Percentiles rank a stretch among this genome's conserved stretches.
Conservation (phyloP, 2,329 filamentous ascomycete genomes). For the Verticillium longisporum region DNA sequence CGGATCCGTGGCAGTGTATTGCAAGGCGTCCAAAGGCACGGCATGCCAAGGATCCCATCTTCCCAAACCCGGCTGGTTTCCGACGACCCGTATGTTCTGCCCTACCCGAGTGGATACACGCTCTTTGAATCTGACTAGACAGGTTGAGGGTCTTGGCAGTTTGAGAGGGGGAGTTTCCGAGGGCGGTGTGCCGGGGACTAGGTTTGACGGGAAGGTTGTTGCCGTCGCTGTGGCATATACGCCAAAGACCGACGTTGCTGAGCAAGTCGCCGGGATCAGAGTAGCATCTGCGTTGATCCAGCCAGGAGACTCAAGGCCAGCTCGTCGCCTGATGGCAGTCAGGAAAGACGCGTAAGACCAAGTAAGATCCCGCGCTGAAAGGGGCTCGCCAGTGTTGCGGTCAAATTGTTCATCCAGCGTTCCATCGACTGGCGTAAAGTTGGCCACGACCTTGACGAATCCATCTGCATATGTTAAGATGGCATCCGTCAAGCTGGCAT, state of each 20-base stretch:
- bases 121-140: constrained; percentile 55
- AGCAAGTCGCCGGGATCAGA: constrained; percentile 42
- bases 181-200: constrained; percentile 24
- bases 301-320: constrained; percentile 45
- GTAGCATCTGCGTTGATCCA: constrained; percentile 44
- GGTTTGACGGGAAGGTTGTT: constrained; percentile 26
- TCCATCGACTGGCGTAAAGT: constrained; percentile 56
- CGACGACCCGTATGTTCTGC: constrained; percentile 59
- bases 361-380: constrained; percentile 61
- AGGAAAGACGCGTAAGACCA: constrained; percentile 70
- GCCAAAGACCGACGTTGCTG: constrained; percentile 36
- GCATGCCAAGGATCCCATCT: constrained; percentile 52
- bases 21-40: constrained; percentile 47
- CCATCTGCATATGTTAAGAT: constrained; percentile 52
- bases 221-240: constrained; percentile 43
- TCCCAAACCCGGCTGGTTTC: constrained; percentile 52
- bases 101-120: constrained; percentile 50
- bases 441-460: constrained; percentile 55
- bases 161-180: neutral
- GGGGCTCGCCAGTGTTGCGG: constrained; percentile 40
- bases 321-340: constrained; percentile 50
- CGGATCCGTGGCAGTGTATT: constrained; percentile 53
- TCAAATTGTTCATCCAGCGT: constrained; percentile 62
- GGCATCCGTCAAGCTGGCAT: constrained; percentile 48
- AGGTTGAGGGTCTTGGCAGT: constrained; percentile 29